phyloP scores from a whole-genome alignment of 495 filamentous ascomycete genomes.

The Monascus purpureus region DNA sequence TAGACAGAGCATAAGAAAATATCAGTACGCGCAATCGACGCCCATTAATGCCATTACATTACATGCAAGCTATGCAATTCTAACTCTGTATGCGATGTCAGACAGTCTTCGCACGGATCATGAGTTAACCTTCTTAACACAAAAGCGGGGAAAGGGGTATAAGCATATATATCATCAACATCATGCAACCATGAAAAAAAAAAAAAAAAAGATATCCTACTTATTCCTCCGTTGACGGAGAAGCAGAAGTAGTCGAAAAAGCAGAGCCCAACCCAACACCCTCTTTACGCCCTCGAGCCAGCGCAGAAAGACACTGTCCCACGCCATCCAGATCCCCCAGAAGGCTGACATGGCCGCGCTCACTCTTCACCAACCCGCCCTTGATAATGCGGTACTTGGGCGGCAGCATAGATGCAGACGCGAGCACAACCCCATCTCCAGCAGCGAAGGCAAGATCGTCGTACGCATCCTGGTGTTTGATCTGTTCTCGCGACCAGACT shows the following conservation, averaged over 20 bases:
- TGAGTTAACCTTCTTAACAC: too few species aligned
- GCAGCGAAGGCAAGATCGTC: conserved; percentile 77
- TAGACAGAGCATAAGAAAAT: too few species aligned
- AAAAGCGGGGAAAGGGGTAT: too few species aligned
- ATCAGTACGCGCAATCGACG: too few species aligned
- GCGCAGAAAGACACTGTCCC: conserved; percentile 54
- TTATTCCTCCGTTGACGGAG: too few species aligned
- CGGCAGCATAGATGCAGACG: conserved; percentile 75
- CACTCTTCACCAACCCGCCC: conserved; percentile 61
- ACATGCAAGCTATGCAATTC: too few species aligned
- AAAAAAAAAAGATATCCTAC: too few species aligned
- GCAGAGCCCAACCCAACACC: conserved; percentile 46
- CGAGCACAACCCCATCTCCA: conserved; percentile 84
- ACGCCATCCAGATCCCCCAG: conserved; percentile 76
- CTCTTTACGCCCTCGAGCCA: conserved; percentile 50
- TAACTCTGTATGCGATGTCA: too few species aligned
- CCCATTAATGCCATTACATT: too few species aligned
- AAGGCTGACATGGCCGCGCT: conserved; percentile 74
- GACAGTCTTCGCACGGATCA: too few species aligned
- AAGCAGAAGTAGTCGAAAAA: not conserved
- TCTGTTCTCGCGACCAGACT: conserved; percentile 51
- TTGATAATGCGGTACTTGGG: conserved; percentile 57
- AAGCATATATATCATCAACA: too few species aligned
- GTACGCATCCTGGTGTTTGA: conserved; percentile 65
- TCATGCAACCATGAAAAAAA: too few species aligned